These are phyloP conservation scores for Camellia oleifera DNA, from an alignment of 179 eudicot species.

Conservation along the genomic window DNA sequence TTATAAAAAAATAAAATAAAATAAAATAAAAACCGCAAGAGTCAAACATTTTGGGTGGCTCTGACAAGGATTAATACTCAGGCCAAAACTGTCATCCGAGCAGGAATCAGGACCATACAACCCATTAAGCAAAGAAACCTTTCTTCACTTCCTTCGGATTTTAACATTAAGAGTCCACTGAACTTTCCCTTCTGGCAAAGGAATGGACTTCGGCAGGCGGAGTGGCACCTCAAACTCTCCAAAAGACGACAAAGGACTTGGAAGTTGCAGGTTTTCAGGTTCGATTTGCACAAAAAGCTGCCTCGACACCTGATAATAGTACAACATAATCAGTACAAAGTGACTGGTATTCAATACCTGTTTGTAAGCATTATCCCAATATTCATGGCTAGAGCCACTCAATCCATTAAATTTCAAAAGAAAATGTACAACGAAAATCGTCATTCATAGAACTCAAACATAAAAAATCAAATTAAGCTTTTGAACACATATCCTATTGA, in stretches of 20 bases:
- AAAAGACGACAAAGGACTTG: slow-evolving; percentile 53
- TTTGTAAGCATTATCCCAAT: background rate
- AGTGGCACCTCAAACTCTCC: slow-evolving; percentile 78
- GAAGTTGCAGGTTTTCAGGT: slow-evolving; percentile 67
- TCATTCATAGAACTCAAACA: background rate
- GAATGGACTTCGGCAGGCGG: slow-evolving; percentile 76
- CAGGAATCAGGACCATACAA: background rate
- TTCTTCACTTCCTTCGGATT: slow-evolving; percentile 51
- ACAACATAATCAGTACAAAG: background rate
- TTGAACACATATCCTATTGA: background rate
- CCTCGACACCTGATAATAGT: slow-evolving; percentile 57
- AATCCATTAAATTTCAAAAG: background rate
- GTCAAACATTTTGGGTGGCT: background rate
- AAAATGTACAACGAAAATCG: background rate
- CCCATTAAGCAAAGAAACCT: background rate
- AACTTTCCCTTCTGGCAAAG: slow-evolving; percentile 71
- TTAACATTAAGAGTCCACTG: slow-evolving; percentile 74
- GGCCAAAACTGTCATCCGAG: background rate
- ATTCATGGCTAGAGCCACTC: background rate
- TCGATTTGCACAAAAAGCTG: slow-evolving; percentile 55
- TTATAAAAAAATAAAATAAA: background rate
- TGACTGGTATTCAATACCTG: background rate
- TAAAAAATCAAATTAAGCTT: background rate
- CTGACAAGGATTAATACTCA: background rate
- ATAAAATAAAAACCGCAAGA: too few species aligned